Evolutionary conservation across 257 asterid species (phyloP).

Genomic region (Fraxinus excelsior): DNA sequence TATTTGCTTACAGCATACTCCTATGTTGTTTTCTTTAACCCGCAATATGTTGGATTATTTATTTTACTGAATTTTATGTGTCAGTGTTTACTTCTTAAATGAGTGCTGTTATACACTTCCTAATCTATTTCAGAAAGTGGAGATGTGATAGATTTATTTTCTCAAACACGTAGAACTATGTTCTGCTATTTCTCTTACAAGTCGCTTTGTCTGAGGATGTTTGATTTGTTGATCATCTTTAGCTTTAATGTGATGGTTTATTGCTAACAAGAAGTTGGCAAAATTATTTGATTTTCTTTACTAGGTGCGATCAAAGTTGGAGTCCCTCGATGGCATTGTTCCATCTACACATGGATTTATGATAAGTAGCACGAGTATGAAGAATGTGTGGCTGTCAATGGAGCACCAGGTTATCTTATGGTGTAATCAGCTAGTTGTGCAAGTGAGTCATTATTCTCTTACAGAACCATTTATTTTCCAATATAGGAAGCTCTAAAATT

Average conservation of each 20-base stretch:
- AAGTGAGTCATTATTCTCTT: constrained; percentile 55
- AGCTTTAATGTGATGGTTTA: neutral
- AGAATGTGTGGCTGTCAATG: constrained; percentile 96
- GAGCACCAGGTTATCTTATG: constrained; percentile 96
- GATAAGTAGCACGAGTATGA: constrained; percentile 83
- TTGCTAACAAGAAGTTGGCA: constrained; percentile 9
- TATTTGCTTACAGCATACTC: neutral
- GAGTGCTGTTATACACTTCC: neutral
- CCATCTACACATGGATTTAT: constrained; percentile 93
- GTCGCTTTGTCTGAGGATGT: constrained; percentile 5
- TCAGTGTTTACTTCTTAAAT: neutral
- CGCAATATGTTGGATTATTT: neutral
- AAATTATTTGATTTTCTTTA: constrained; percentile 25
- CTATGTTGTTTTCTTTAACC: neutral
- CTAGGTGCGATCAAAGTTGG: constrained; percentile 87
- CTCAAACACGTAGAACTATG: neutral
- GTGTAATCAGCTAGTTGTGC: constrained; percentile 84
- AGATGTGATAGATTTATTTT: neutral
- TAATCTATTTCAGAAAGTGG: neutral
- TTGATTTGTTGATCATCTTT: constrained; percentile 13
- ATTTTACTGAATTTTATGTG: neutral
- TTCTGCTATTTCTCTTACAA: constrained; percentile 17
- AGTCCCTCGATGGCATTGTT: constrained; percentile 90
- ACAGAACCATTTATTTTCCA: constrained; percentile 19
- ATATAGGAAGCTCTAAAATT: constrained; percentile 29